These are phyloP conservation scores for Phaffomyces thermotolerans DNA, from an alignment of 805 yeast genomes.

Conservation along the genomic window DNA sequence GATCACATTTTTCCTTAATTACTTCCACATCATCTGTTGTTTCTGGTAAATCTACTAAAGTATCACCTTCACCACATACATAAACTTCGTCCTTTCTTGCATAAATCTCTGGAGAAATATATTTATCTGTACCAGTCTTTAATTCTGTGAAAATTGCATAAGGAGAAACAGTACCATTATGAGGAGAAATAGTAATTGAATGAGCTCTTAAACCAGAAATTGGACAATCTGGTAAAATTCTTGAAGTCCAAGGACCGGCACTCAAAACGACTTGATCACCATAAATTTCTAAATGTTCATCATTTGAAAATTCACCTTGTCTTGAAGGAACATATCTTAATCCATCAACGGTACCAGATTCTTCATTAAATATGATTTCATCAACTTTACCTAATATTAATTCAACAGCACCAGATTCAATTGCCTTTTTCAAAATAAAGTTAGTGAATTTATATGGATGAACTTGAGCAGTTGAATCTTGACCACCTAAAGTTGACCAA, in stretches of 20 bases:
- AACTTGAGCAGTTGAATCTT: constrained; percentile 89
- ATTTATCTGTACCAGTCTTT: constrained; percentile 55
- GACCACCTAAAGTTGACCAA: constrained; percentile 78
- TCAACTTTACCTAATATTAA: constrained; percentile 79
- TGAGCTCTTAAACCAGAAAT: constrained; percentile 92
- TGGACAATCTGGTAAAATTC: constrained; percentile 86
- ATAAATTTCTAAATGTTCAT: constrained; percentile 37
- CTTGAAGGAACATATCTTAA: constrained; percentile 47
- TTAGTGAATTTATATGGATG: constrained; percentile 95
- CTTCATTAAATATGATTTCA: constrained; percentile 54
- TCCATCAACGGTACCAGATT: constrained; percentile 64
- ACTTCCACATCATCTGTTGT: constrained; percentile 92
- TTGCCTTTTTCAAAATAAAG: constrained; percentile 68
- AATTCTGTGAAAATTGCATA: constrained; percentile 92
- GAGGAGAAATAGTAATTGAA: constrained; percentile 85
- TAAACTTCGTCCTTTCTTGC: constrained; percentile 94
- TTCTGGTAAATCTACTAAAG: constrained; percentile 84
- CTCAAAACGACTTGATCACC: constrained; percentile 80
- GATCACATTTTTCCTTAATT: constrained; percentile 81
- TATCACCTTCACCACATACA: constrained; percentile 96
- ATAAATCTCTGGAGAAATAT: constrained; percentile 88
- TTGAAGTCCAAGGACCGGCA: constrained; percentile 97
- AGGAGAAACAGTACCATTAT: constrained; percentile 72
- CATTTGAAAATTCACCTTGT: constrained; percentile 14
- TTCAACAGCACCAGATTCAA: constrained; percentile 77